A percentile compares a stretch with the other conserved stretches of the same genome.
phyloP scores from a whole-genome alignment of 2,329 filamentous ascomycete genomes.

The Zalaria sp. region DNA sequence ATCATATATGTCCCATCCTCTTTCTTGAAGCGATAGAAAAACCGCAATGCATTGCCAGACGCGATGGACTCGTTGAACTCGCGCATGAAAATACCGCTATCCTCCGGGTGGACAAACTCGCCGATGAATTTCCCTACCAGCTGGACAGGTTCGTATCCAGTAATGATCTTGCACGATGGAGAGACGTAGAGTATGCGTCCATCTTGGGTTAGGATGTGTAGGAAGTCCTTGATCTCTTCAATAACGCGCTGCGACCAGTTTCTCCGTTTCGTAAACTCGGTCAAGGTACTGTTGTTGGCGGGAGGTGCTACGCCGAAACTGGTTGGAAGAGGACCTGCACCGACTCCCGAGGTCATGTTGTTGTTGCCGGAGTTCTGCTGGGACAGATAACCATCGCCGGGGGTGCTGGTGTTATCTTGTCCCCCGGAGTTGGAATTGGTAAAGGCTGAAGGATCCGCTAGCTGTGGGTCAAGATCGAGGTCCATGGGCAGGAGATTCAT shows the following conservation, averaged over 20 bases:
- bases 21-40: slow-evolving; percentile 75
- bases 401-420: slow-evolving; percentile 5
- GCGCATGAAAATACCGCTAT: slow-evolving; percentile 66
- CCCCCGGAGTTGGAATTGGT: slow-evolving; percentile 11
- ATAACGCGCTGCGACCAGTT: slow-evolving; percentile 84
- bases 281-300: slow-evolving; percentile 39
- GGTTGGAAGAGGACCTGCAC: slow-evolving; percentile 41
- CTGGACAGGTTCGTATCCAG: slow-evolving; percentile 59
- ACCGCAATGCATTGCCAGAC: slow-evolving; percentile 60
- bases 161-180: slow-evolving; percentile 58
- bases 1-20: slow-evolving; percentile 62
- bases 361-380: slow-evolving; percentile 14
- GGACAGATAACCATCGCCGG: slow-evolving; percentile 7
- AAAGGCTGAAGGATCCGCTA: slow-evolving; percentile 16
- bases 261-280: slow-evolving; percentile 50
- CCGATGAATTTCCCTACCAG: slow-evolving; percentile 63
- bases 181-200: slow-evolving; percentile 79
- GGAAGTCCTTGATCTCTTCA: slow-evolving; percentile 76
- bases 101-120: slow-evolving; percentile 76
- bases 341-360: slow-evolving; percentile 27
- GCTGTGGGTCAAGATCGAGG: slow-evolving; percentile 25
- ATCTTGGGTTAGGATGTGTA: slow-evolving; percentile 75
- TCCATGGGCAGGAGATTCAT: slow-evolving; percentile 33
- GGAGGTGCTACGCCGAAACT: slow-evolving; percentile 34
- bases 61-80: slow-evolving; percentile 85